Conservation (phyloP, 2,329 filamentous ascomycete species). For the Colletotrichum sp. region DNA sequence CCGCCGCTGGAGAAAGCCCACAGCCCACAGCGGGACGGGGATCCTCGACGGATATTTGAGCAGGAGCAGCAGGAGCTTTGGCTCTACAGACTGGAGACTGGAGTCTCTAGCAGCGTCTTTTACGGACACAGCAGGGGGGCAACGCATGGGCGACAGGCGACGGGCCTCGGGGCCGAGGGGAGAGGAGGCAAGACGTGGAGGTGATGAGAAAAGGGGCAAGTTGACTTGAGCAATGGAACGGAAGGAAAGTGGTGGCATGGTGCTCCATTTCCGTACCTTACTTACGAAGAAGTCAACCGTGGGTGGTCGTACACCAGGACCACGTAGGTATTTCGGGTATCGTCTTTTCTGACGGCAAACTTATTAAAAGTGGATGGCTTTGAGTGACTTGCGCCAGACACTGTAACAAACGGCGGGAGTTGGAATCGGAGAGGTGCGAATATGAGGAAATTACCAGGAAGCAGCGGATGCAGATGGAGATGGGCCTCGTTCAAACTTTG, state of each 20-base stretch:
- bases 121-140: not conserved
- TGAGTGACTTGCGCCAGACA: not conserved
- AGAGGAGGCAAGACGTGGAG: not conserved
- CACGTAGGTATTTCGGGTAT: not conserved
- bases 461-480: not conserved
- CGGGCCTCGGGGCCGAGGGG: not conserved
- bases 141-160: not conserved
- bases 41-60: slow-evolving; percentile 15
- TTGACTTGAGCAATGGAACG: not conserved
- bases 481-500: not conserved
- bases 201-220: not conserved
- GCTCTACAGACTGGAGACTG: not conserved
- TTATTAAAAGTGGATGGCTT: not conserved
- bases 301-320: not conserved
- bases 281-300: not conserved
- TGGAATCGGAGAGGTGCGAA: not conserved
- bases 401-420: not conserved
- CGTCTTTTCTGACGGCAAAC: not conserved
- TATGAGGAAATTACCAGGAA: not conserved
- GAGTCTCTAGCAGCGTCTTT: not conserved
- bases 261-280: not conserved
- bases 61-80: not conserved
- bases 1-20: not conserved
- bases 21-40: not conserved
- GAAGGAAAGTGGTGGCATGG: not conserved